Percentiles rank a stretch among this genome's conserved stretches.
phyloP scores from a whole-genome alignment of 1,139 yeast genomes.

The Candida tetrigidarum region DNA sequence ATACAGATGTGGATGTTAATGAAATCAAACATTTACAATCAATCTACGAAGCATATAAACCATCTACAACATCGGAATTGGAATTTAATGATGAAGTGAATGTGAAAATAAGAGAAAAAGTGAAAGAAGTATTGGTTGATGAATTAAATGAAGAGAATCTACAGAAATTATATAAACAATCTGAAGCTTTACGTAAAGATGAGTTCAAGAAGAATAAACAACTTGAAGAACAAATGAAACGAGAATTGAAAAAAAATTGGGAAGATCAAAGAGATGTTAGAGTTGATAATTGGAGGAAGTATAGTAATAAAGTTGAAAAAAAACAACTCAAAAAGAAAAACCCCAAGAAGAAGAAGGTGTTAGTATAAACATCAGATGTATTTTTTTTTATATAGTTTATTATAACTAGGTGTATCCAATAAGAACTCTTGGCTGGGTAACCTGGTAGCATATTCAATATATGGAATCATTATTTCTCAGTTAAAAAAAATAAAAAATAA shows the following conservation, averaged over 20 bases:
- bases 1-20: slow-evolving; percentile 20
- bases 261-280: slow-evolving; percentile 63
- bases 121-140: slow-evolving; percentile 32
- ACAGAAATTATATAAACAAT: slow-evolving; percentile 37
- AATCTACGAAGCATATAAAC: slow-evolving; percentile 41
- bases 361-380: slow-evolving; percentile 32
- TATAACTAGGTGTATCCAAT: too few species aligned
- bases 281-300: slow-evolving; percentile 65
- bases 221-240: slow-evolving; percentile 41
- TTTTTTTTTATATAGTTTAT: too few species aligned
- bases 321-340: slow-evolving; percentile 46
- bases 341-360: slow-evolving; percentile 29
- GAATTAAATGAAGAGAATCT: slow-evolving; percentile 36
- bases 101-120: slow-evolving; percentile 23
- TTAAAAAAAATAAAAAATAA: too few species aligned
- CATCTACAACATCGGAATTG: not conserved
- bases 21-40: slow-evolving; percentile 43
- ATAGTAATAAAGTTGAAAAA: slow-evolving; percentile 46
- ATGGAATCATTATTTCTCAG: too few species aligned
- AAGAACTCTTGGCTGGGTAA: too few species aligned
- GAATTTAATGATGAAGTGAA: slow-evolving; percentile 11
- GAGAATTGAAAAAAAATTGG: slow-evolving; percentile 56
- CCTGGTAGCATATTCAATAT: too few species aligned
- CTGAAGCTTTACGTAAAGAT: slow-evolving; percentile 30
- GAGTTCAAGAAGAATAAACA: slow-evolving; percentile 37